Evolutionary conservation across 208 protist species (phyloP).

Genomic region (Acanthamoeba culbertsoni): DNA sequence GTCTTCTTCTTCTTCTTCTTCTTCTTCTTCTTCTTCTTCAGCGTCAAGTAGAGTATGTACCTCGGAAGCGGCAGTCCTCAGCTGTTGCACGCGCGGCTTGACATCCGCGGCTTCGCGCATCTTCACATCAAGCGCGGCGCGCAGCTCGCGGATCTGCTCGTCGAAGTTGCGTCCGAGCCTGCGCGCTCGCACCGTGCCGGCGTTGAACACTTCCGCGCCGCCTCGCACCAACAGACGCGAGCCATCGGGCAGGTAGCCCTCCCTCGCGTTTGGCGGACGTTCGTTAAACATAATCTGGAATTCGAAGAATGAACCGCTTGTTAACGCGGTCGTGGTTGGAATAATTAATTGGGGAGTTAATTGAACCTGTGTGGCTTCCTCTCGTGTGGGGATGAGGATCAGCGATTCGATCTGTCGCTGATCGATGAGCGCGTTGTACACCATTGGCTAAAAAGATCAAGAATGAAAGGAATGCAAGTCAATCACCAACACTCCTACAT

Average conservation of each 20-base stretch:
- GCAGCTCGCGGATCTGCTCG: neutral
- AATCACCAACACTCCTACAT: too few relatives aligned
- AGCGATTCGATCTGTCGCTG: neutral
- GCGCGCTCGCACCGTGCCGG: neutral
- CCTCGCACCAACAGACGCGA: constrained; percentile 24
- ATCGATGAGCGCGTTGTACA: constrained; percentile 58
- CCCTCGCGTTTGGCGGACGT: neutral
- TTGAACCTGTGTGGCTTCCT: neutral
- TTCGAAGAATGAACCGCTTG: neutral
- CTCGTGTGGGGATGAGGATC: neutral
- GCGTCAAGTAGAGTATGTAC: too few relatives aligned
- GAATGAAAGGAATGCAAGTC: neutral
- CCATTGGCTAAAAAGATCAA: neutral
- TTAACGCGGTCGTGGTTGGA: neutral
- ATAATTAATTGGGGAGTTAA: neutral
- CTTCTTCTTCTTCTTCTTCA: too few relatives aligned
- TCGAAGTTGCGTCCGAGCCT: constrained; percentile 51
- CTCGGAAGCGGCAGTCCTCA: neutral
- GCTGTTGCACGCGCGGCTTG: neutral
- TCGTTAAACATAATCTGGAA: constrained; percentile 20
- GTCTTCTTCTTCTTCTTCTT: neutral
- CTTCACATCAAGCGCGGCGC: neutral
- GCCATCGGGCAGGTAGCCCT: constrained; percentile 50
- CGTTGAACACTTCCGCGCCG: constrained; percentile 31
- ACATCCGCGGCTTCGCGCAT: neutral